Base-by-base conservation (phyloP, 2,329 filamentous ascomycete species). In the Trichoderma harzianum region DNA sequence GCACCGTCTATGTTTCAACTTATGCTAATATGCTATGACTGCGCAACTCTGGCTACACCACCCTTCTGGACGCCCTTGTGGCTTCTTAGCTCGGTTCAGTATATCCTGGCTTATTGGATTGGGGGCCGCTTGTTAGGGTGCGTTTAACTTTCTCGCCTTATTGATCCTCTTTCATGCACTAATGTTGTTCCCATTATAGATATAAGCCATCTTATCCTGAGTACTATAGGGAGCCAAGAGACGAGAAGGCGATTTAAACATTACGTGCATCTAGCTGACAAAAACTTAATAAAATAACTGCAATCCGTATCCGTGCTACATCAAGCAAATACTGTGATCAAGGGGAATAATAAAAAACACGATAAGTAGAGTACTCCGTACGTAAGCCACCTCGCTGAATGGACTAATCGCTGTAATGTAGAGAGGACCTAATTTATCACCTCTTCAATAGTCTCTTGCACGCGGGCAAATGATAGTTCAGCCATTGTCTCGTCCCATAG, bases 181-280 rank as follows among this genome's bases (percentile, higher is more conserved):
- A 47, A 60, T 5, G 16, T 30, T 18, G 8, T 8, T 2, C 7
- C 6, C n/a, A 12, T 26, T 14, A 8, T 51, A 69, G 66, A 7
- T 69, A 69, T n/a, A 60, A 69, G 11, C 66, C 66, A 24, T 69
- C 66, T 18, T 69, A 69, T 32, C 10, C 55, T n/a, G 66, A 69
- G 30, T 69, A 69, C 8, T 51, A 51, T 11, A 51, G 7, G 14
- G 66, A 51, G 11, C n/a, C 26, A 1, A 12, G 28, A 12, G 55
- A 51, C 24, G 24, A 32, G n/a, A 7, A 16, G 8, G 2, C 5
- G 5, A 34, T 18, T 7, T 60, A 28, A n/a, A 10, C 3, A 10
- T 43, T 43, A n/a, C 7, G 39, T 43, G 16, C 7, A 3, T 43
- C 39, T 1, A 43, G 1, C 5, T 43, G 39, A 43, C 3, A 43